Conservation (phyloP, 768 basidiomycete species). For the Lactarius deliciosus region DNA sequence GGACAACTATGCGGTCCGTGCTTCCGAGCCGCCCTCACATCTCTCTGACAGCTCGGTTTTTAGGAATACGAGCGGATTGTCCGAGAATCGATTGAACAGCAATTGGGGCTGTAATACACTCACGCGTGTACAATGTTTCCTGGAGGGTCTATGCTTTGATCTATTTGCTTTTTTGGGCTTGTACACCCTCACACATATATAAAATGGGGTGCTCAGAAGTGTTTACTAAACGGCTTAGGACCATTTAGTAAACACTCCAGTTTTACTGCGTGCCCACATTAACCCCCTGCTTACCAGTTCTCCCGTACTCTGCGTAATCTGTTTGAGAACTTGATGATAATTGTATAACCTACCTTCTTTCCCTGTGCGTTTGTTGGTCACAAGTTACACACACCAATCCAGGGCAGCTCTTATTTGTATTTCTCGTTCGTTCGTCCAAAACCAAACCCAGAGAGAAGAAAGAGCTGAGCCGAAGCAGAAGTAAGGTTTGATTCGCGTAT, state of each 20-base stretch:
- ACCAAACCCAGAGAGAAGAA: not conserved
- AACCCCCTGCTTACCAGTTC: not conserved
- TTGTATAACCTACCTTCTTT: not conserved
- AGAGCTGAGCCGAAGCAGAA: constrained; percentile 2
- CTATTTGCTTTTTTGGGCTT: not conserved
- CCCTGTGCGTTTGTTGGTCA: not conserved
- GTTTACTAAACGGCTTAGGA: not conserved
- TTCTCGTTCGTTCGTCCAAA: not conserved
- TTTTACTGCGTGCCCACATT: not conserved
- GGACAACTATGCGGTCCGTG: constrained; percentile 65
- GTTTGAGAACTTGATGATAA: not conserved
- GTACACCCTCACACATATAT: not conserved
- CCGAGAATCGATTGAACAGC: constrained; percentile 76
- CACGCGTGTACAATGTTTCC: not conserved
- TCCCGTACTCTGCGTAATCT: not conserved
- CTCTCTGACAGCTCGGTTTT: not conserved
- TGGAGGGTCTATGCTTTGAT: not conserved
- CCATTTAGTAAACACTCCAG: not conserved
- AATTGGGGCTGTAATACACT: constrained; percentile 65
- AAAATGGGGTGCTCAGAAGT: not conserved
- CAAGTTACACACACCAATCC: not conserved
- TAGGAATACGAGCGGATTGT: constrained; percentile 89
- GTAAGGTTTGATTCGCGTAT: constrained; percentile 13
- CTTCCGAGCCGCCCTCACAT: too few relatives aligned
- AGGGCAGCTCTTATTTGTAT: not conserved